phyloP scores from a whole-genome alignment of 106 monocot genomes.

The Gastrodia elata region DNA sequence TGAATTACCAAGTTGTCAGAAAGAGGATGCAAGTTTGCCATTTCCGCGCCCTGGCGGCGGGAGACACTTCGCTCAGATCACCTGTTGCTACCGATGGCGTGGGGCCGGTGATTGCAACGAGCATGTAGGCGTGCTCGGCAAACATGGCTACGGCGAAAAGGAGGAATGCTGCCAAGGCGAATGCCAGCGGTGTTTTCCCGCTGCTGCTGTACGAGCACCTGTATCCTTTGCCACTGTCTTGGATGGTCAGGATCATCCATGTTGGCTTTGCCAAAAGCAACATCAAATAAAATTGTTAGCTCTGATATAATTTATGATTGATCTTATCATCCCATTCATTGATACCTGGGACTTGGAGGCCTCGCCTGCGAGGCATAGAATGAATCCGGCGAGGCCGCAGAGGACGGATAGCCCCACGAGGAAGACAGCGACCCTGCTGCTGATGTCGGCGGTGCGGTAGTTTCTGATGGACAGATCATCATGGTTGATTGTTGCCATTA shows the following conservation, averaged over 20 bases:
- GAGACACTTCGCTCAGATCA: slow-evolving; percentile 8
- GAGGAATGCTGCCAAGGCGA: slow-evolving; percentile 51
- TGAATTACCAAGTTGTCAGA: slow-evolving; percentile 49
- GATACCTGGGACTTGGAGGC: slow-evolving; percentile 70
- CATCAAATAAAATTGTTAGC: neutral
- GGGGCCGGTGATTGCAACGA: slow-evolving; percentile 43
- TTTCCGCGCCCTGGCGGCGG: slow-evolving; percentile 22
- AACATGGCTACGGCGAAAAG: slow-evolving; percentile 67
- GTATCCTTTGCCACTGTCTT: slow-evolving; percentile 5
- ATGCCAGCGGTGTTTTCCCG: slow-evolving; percentile 48
- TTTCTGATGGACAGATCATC: slow-evolving; percentile 37
- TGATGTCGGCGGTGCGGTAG: slow-evolving; percentile 10
- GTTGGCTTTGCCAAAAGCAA: slow-evolving; percentile 17
- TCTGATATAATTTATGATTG: too few species aligned
- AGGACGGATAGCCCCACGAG: slow-evolving; percentile 65
- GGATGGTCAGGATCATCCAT: slow-evolving; percentile 39
- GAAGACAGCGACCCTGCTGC: slow-evolving; percentile 31
- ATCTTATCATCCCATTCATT: neutral
- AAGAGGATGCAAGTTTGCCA: slow-evolving; percentile 57
- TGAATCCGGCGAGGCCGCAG: slow-evolving; percentile 56
- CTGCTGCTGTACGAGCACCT: slow-evolving; percentile 59
- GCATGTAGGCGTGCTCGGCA: slow-evolving; percentile 64
- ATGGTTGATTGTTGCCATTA: slow-evolving; percentile 72
- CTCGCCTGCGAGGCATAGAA: slow-evolving; percentile 76
- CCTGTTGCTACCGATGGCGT: slow-evolving; percentile 4